Base-by-base conservation (phyloP, 2,329 filamentous ascomycete species). In the Penicillium sp. region DNA sequence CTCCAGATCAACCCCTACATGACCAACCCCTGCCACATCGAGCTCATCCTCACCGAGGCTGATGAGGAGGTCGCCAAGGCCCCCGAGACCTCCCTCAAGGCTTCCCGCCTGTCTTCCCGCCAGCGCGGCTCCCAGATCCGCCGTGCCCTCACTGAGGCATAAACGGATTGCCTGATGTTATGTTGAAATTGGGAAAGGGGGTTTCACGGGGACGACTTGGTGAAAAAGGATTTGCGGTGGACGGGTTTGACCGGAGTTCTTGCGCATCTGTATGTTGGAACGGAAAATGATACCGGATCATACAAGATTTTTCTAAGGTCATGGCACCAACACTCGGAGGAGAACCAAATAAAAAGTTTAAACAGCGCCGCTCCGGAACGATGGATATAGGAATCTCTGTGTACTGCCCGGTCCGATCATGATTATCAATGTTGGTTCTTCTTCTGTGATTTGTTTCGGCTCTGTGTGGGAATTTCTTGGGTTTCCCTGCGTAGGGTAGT, bases 11-110 rank as follows among this genome's bases (percentile, higher is more conserved):
- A 99, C 90, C 95, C 95, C 70, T 99, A 98, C 89, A 98, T 99
- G 96, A 97, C 93, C 75, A 96, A 96, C 90, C 95, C 95, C 75
- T 99, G 94, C 91, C 95, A 99, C 90, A 97, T 99, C 83, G 96
- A 99, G 88, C 87, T 99, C 78, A 99, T 99, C 89, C 89, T 99
- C 76, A 97, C 94, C 80, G 96, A 99, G 89, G 93, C 87, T 77
- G 91, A 96, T 80, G 96, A 99, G 88, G 88, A 91, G 75, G 92
- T 99, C 76, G 88, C 93, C 85, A 99, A 99, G 90, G 89, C 89
- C 67, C 86, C 89, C 74, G 81, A 87, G 57, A 51, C 53, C 68
- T 86, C 88, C 75, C 86, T 84, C 33, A 60, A 53, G 28, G 53
- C 55, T 66, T 76, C 81, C 71, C 91, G 89, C 82, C 87, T 99